Evolutionary conservation across 768 basidiomycete genomes (phyloP).

Genomic region (Mycena vitilis): DNA sequence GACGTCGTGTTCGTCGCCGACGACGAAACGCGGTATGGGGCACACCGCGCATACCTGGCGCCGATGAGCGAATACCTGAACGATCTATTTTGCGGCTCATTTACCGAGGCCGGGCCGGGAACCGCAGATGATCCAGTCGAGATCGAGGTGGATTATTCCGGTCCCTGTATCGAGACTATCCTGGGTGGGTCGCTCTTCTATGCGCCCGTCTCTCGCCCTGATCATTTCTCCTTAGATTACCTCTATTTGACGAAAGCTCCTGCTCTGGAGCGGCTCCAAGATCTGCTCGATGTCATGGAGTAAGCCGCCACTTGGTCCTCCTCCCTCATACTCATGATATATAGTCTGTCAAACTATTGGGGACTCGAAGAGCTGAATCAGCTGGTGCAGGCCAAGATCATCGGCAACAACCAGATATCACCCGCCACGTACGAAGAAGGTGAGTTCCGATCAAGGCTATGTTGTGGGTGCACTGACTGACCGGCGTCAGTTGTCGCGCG

Average conservation of each 20-base stretch:
- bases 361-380: slow-evolving; percentile 34
- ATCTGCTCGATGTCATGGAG: slow-evolving; percentile 37
- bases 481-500: slow-evolving; percentile 26
- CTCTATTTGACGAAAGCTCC: slow-evolving; percentile 33
- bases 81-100: slow-evolving; percentile 39
- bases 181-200: slow-evolving; percentile 20
- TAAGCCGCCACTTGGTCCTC: not conserved
- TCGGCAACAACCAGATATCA: slow-evolving; percentile 34
- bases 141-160: slow-evolving; percentile 36
- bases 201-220: not conserved
- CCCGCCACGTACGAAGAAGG: slow-evolving; percentile 36
- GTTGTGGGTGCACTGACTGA: not conserved
- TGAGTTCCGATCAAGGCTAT: not conserved
- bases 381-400: slow-evolving; percentile 36
- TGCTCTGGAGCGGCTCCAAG: slow-evolving; percentile 30
- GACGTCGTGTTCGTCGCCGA: slow-evolving; percentile 41
- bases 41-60: slow-evolving; percentile 41
- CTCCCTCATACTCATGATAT: not conserved
- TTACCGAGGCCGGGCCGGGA: slow-evolving; percentile 35
- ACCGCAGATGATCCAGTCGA: slow-evolving; percentile 36
- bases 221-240: slow-evolving; percentile 21
- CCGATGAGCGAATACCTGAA: slow-evolving; percentile 41
- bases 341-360: slow-evolving; percentile 37
- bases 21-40: slow-evolving; percentile 35
- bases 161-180: slow-evolving; percentile 31